Percentiles rank a stretch among this genome's conserved stretches.
These are phyloP conservation scores for Plasmopara viticola DNA, from an alignment of 352 stramenopile genomes.

Conservation along the genomic window DNA sequence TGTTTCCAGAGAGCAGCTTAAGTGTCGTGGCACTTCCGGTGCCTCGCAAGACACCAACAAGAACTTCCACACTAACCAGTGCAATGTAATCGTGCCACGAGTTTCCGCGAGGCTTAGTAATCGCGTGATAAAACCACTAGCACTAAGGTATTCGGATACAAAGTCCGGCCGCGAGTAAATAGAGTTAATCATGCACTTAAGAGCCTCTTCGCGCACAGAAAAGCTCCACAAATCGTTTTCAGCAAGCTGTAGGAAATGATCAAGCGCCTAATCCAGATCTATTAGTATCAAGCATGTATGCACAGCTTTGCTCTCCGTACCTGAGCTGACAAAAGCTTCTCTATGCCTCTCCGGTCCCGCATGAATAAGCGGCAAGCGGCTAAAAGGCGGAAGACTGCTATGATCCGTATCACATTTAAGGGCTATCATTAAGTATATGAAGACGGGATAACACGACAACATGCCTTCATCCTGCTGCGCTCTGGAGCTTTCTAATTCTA, in stretches of 20 bases:
- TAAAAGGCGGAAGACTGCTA: slow-evolving; percentile 25
- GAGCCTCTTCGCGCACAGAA: slow-evolving; percentile 35
- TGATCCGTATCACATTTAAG: neutral
- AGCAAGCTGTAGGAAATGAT: slow-evolving; percentile 28
- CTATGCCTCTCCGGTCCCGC: slow-evolving; percentile 56
- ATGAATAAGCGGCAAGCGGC: slow-evolving; percentile 50
- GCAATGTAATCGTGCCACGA: slow-evolving; percentile 26
- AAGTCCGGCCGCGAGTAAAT: slow-evolving; percentile 57
- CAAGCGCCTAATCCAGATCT: slow-evolving; percentile 21
- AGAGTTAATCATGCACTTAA: slow-evolving; percentile 70
- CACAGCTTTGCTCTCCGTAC: slow-evolving; percentile 9
- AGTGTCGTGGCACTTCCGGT: slow-evolving; percentile 17
- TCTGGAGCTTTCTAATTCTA: slow-evolving; percentile 1
- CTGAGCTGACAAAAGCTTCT: slow-evolving; percentile 41
- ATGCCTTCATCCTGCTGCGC: slow-evolving; percentile 20
- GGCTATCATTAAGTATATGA: neutral
- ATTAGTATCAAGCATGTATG: slow-evolving; percentile 3
- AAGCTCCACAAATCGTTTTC: slow-evolving; percentile 10
- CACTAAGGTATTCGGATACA: slow-evolving; percentile 26
- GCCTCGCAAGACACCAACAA: slow-evolving; percentile 49
- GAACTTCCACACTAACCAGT: slow-evolving; percentile 55
- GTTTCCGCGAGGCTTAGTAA: slow-evolving; percentile 27
- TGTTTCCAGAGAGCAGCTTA: slow-evolving; percentile 24
- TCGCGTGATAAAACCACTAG: slow-evolving; percentile 16
- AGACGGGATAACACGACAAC: neutral